Evolutionary conservation across 371 early-diverging fungal species (phyloP).

Genomic region (Rhizoclosmatium hyalinum): DNA sequence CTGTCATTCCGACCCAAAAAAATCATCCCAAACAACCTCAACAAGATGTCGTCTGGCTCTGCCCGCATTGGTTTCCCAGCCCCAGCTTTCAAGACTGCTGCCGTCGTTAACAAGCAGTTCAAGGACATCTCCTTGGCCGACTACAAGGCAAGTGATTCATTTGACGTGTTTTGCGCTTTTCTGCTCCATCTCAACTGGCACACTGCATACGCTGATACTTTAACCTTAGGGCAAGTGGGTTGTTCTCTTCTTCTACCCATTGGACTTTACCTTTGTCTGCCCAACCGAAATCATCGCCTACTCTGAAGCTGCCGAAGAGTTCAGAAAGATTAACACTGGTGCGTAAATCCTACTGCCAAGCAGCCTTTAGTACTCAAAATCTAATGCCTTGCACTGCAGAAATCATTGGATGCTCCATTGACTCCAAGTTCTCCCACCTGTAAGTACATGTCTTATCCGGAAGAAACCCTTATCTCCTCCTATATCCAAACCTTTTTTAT

Average conservation of each 20-base stretch:
- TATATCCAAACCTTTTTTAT: background rate
- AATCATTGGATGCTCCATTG: conserved; percentile 82
- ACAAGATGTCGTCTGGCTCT: background rate
- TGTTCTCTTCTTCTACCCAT: conserved; percentile 23
- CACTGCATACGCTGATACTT: background rate
- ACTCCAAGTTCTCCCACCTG: conserved; percentile 73
- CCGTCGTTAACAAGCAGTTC: conserved; percentile 25
- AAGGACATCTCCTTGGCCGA: conserved; percentile 78
- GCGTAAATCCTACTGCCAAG: background rate
- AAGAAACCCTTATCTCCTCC: conserved; percentile 43
- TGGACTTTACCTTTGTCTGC: conserved; percentile 35
- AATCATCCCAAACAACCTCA: background rate
- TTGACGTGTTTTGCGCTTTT: background rate
- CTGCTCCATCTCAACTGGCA: background rate
- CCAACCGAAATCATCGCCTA: conserved; percentile 43
- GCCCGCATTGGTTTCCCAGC: conserved; percentile 18
- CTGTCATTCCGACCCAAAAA: background rate
- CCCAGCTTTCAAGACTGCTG: conserved; percentile 6
- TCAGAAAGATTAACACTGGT: conserved; percentile 72
- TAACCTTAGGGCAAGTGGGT: background rate
- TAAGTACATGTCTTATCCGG: conserved; percentile 66
- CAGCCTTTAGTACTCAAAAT: background rate
- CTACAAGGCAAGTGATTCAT: conserved; percentile 73
- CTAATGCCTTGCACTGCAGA: conserved; percentile 36
- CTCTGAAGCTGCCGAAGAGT: conserved; percentile 80